A percentile compares a stretch with the other conserved stretches of the same genome.
phyloP scores from a whole-genome alignment of 1,284 basidiomycete genomes.

The Dichomitus squalens region DNA sequence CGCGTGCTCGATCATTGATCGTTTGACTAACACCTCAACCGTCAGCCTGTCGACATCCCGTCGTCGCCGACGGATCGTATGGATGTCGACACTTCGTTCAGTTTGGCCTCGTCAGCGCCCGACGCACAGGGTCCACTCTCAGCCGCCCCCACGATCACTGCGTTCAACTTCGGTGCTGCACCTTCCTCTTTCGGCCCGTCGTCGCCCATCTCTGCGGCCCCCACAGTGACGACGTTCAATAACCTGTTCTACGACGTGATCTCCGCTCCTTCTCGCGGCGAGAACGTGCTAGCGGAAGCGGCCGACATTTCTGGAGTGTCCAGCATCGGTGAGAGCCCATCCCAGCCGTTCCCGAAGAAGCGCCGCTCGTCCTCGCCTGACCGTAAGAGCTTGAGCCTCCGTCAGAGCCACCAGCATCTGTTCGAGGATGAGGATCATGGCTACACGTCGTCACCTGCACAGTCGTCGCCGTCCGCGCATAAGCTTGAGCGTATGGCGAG shows the following conservation, averaged over 20 bases:
- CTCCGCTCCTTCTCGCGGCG: constrained; percentile 46
- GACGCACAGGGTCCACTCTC: constrained; percentile 24
- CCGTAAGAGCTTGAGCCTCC: constrained; percentile 37
- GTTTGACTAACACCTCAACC: constrained; percentile 20
- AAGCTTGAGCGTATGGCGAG: constrained; percentile 64
- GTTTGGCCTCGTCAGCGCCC: constrained; percentile 27
- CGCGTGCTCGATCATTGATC: neutral
- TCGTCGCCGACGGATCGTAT: constrained; percentile 57
- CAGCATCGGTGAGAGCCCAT: constrained; percentile 44
- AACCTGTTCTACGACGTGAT: constrained; percentile 61
- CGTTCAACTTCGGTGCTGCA: constrained; percentile 30
- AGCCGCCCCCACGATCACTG: constrained; percentile 32
- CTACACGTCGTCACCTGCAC: constrained; percentile 57
- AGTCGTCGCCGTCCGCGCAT: constrained; percentile 61
- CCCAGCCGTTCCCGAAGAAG: constrained; percentile 56
- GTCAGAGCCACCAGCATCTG: constrained; percentile 32
- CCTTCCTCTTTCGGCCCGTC: constrained; percentile 32
- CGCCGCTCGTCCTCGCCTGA: constrained; percentile 73
- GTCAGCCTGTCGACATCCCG: constrained; percentile 29
- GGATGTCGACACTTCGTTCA: constrained; percentile 67
- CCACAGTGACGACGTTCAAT: constrained; percentile 54
- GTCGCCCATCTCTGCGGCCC: constrained; percentile 51
- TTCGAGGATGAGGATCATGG: constrained; percentile 30
- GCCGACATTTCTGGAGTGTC: constrained; percentile 20
- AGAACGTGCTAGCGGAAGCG: constrained; percentile 15